Base-by-base conservation (phyloP, 1,139 yeast species). In the Geotrichum bryndzae region DNA sequence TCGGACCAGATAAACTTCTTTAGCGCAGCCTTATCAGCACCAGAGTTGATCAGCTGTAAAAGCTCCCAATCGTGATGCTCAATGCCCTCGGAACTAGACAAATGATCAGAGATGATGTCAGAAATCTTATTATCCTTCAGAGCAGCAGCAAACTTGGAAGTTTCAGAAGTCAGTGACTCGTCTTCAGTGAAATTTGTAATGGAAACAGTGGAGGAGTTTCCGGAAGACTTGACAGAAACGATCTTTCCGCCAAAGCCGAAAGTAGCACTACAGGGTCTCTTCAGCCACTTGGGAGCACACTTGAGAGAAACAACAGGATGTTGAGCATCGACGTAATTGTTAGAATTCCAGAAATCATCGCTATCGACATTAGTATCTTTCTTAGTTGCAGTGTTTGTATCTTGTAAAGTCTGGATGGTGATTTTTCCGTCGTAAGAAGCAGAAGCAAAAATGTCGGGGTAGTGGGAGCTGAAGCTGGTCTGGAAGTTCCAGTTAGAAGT, bases 161-260 rank as follows among this genome's bases (percentile, higher is more conserved):
- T 77, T 33, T 69, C 74, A 11, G 70, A 73, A 50, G 68, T 70
- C 51, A 74, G 64, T 4, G 70, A 65, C 52, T 69, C 70, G 53
- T 80, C 82, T 23, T 78, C 76, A 22, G 76, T 75, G 62, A 84
- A 80, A 67, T 82, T 84, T 46, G 80, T 73, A 61, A 90, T 80
- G 18, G 75, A 72, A 22, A 90, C 79, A 15, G 77, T 71, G 4
- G 65, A 63, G 41, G 79, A 74, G 52, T 80, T 80, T 29, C 67
- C 69, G 48, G 76, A 76, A 46, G 79, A 77, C 53, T 75, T 73
- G 38, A 90, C 84, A 10, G 80, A 74, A 7, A 88, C 96, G 56
- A 94, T 75, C 75, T 89, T 90, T 53, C 97, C 96, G 61, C 99
- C 99, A 76, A 91, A 94, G 0, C 97, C 99, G 79, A 95, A 95